Conservation (phyloP, 495 filamentous ascomycete species). For the Friedmanniomyces simplex region DNA sequence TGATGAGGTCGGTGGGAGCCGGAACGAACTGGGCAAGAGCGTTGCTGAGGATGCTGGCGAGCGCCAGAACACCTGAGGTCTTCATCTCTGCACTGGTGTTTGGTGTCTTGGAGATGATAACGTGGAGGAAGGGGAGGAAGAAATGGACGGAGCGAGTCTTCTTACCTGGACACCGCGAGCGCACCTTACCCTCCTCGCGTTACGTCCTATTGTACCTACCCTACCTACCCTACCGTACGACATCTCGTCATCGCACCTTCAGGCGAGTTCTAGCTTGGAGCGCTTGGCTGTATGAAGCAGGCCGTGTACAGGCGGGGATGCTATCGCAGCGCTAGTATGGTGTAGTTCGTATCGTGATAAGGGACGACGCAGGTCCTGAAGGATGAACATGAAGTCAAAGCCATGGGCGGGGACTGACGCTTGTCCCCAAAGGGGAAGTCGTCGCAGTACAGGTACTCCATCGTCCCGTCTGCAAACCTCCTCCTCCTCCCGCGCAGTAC, state of each 20-base stretch:
- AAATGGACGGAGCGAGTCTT: neutral
- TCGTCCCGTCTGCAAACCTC: neutral
- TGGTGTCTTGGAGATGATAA: neutral
- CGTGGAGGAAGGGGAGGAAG: neutral
- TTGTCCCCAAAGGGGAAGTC: neutral
- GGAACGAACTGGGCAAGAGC: slow-evolving; percentile 46
- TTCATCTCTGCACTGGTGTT: neutral
- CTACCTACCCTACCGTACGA: neutral
- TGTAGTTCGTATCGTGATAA: neutral
- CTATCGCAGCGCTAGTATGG: neutral
- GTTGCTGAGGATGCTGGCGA: neutral
- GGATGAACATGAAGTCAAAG: neutral
- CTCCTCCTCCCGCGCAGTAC: too few species aligned
- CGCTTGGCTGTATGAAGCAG: neutral
- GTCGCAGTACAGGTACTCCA: too few species aligned
- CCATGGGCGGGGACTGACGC: neutral
- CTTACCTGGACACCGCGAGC: too few species aligned
- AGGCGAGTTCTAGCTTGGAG: neutral
- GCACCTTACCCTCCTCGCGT: neutral
- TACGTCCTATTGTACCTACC: too few species aligned
- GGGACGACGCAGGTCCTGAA: neutral
- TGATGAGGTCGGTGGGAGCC: slow-evolving; percentile 44
- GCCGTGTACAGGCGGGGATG: neutral
- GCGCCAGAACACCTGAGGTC: neutral
- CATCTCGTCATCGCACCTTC: neutral